Evolutionary conservation across 805 yeast genomes (phyloP).

Genomic region (Isabelozyma pseudorhagii): DNA sequence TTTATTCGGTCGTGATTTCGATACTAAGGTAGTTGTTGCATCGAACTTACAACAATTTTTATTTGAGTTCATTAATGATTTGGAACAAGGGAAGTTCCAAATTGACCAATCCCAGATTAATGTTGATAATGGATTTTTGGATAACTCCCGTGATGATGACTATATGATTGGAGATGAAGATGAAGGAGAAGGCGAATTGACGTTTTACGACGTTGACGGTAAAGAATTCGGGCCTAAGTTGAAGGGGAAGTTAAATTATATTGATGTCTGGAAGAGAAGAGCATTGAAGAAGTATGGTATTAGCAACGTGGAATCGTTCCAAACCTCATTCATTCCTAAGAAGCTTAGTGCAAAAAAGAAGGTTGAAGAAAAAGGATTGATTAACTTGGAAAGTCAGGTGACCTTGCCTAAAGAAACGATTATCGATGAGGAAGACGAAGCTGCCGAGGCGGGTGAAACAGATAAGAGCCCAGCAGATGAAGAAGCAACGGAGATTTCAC

Average conservation of each 20-base stretch:
- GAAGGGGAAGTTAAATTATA: conserved; percentile 31
- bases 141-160: conserved; percentile 35
- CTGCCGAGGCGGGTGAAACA: conserved; percentile 3
- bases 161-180: conserved; percentile 44
- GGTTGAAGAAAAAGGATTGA: conserved; percentile 7
- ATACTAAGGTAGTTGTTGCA: conserved; percentile 41
- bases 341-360: conserved; percentile 8
- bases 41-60: conserved; percentile 36
- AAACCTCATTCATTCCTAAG: conserved; percentile 37
- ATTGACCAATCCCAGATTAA: conserved; percentile 35
- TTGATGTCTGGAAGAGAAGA: conserved; percentile 40
- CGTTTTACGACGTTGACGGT: conserved; percentile 33
- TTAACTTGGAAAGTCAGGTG: conserved; percentile 25
- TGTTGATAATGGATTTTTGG: conserved; percentile 33
- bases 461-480: conserved; percentile 1
- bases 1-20: conserved; percentile 43
- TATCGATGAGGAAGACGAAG: conserved; percentile 24
- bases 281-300: conserved; percentile 40
- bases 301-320: conserved; percentile 27
- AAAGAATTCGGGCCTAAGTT: conserved; percentile 30
- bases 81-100: conserved; percentile 39
- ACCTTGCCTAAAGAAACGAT: conserved; percentile 41
- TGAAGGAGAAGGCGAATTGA: conserved; percentile 42
- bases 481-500: background rate
- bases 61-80: conserved; percentile 34